Percentiles rank a stretch among this genome's conserved stretches.
These are phyloP conservation scores for Tephrocybe sp. DNA, from an alignment of 768 basidiomycete genomes.

Conservation along the genomic window DNA sequence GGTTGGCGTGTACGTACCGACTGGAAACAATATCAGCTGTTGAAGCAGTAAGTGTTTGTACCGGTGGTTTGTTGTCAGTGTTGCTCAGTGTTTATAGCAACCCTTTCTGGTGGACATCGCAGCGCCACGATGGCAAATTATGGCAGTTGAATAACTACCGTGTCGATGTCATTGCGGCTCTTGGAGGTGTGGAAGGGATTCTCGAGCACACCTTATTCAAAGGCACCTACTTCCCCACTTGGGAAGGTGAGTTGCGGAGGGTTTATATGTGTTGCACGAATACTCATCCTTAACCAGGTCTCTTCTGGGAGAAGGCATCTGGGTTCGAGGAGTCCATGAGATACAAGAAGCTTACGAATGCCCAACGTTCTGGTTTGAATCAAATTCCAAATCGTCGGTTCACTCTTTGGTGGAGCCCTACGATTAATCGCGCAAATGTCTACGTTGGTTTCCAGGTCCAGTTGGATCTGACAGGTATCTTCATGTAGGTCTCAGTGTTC, in stretches of 20 bases:
- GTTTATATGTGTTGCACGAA: background rate
- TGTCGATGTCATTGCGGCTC: slow-evolving; percentile 96
- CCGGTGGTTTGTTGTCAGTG: background rate
- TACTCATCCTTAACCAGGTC: slow-evolving; percentile 35
- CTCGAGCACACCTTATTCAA: slow-evolving; percentile 97
- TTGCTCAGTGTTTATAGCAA: slow-evolving; percentile 48
- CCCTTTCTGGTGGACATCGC: slow-evolving; percentile 99
- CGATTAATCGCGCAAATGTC: slow-evolving; percentile 98
- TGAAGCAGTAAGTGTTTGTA: slow-evolving; percentile 69
- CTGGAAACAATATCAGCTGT: slow-evolving; percentile 95
- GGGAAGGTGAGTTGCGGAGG: slow-evolving; percentile 68
- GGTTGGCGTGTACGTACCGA: slow-evolving; percentile 98
- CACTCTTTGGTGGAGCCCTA: slow-evolving; percentile 99
- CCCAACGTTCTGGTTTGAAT: slow-evolving; percentile 95
- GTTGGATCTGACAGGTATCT: slow-evolving; percentile 94
- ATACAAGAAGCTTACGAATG: slow-evolving; percentile 96
- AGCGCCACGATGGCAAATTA: slow-evolving; percentile 92
- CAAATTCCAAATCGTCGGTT: slow-evolving; percentile 99
- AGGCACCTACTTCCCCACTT: slow-evolving; percentile 96
- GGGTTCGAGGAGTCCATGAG: slow-evolving; percentile 97
- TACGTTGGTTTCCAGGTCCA: slow-evolving; percentile 99
- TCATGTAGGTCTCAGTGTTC: slow-evolving; percentile 54
- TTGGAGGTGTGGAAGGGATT: slow-evolving; percentile 95
- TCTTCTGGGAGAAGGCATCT: slow-evolving; percentile 98
- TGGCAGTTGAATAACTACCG: slow-evolving; percentile 99